These are phyloP conservation scores for Cinnamomum micranthum DNA, from an alignment of 164 flowering plant species.

Conservation along the genomic window DNA sequence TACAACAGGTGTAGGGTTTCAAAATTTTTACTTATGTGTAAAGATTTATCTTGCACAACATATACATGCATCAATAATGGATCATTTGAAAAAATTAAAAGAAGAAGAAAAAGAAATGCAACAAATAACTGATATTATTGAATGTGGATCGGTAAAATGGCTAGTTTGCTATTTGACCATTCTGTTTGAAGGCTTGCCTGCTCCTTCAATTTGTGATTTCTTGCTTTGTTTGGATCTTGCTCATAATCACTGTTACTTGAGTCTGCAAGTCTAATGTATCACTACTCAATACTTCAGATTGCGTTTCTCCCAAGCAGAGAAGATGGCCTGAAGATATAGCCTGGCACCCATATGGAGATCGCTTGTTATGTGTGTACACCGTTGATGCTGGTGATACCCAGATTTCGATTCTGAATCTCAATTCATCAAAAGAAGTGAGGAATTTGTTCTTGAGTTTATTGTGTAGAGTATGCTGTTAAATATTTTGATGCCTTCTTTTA, in stretches of 20 bases:
- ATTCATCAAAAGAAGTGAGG: conserved; percentile 54
- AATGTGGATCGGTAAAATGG: neutral
- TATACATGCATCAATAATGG: too few species aligned
- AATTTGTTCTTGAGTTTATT: neutral
- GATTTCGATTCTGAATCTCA: conserved; percentile 62
- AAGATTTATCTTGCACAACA: too few species aligned
- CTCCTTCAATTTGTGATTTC: neutral
- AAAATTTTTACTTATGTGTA: too few species aligned
- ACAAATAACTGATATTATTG: neutral
- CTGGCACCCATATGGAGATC: conserved; percentile 89
- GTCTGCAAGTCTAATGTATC: conserved; percentile 62
- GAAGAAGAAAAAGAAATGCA: neutral
- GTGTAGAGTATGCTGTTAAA: too few species aligned
- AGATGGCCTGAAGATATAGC: conserved; percentile 97
- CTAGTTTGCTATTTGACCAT: neutral
- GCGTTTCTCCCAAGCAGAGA: conserved; percentile 65
- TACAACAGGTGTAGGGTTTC: too few species aligned
- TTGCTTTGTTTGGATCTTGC: neutral
- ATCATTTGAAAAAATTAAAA: too few species aligned
- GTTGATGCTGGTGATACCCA: conserved; percentile 93
- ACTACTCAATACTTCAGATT: conserved; percentile 55
- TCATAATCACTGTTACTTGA: neutral
- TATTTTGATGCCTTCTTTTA: too few species aligned
- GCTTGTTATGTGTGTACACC: conserved; percentile 54
- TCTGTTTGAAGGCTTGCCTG: neutral